Evolutionary conservation across 352 stramenopile genomes (phyloP), one percentile per base, ranked within the genome.

Genomic region (Globisporangium spinosum): DNA sequence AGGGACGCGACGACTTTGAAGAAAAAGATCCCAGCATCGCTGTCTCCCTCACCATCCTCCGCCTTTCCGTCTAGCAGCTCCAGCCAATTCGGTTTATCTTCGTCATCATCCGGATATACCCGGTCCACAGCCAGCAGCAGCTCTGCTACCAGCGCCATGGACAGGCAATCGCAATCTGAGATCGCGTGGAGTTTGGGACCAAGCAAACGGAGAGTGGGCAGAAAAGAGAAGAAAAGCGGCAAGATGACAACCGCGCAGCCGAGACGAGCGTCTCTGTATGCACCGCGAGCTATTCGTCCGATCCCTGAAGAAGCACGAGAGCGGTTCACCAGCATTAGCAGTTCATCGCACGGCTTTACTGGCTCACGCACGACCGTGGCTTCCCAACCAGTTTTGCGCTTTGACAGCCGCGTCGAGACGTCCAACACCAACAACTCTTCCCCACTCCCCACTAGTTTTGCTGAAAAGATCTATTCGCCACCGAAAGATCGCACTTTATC

Each of bases 151-250:
- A 62, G n/a, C 56, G 13, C 40, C 9, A 38, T 34, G 17, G 63
- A 57, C 6, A 66, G 45, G 27, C 32, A 35, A 38, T 12, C 45
- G 15, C 32, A 65, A 22, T n/a, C 65, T 13, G 69, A 68, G 23
- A 74, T 74, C 40, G 27, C 22, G 65, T 74, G 69, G 69, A 71
- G 54, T 23, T n/a, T 77, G 53, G 76, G 67, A 5, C 73, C 78
- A 47, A 82, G 60, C 54, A 83, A 83, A 43, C 71, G 79, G 1
- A 63, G 62, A 23, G 63, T 71, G 25, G 23, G 40, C n/a, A 75
- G 67, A 55, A 83, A 83, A 65, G 72, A 82, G 12, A 82, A 73
- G 66, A 81, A 77, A 60, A 75, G 35, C 47, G 45, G 55, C 13
- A 82, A 78, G 64, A 76, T n/a, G 6, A 34, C 57, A 1, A 23